phyloP scores from a whole-genome alignment of 163 green algal species.

The Chloroidium sp. region DNA sequence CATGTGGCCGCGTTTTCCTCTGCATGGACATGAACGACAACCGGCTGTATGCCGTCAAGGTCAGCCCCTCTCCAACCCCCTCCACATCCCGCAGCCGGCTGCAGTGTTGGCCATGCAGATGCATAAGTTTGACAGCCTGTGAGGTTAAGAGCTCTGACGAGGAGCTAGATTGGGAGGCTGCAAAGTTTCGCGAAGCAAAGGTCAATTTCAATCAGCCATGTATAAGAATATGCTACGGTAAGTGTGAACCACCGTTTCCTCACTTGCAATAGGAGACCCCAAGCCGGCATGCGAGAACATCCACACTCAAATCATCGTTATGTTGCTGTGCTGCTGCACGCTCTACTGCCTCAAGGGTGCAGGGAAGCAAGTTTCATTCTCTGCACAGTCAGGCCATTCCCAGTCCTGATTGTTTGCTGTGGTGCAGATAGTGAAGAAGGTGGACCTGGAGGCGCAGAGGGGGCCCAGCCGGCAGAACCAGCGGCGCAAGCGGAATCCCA shows the following conservation, averaged over 20 bases:
- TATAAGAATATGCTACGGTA: no score
- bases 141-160: no score
- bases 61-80: constrained; percentile 5
- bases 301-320: no score
- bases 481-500: constrained; percentile 37
- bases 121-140: no score
- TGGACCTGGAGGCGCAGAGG: constrained; percentile 19
- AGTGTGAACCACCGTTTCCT: no score
- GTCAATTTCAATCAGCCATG: no score
- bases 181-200: no score
- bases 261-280: no score
- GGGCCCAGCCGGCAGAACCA: neutral
- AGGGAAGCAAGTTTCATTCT: neutral
- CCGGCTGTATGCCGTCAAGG: constrained; percentile 76
- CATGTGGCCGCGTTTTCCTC: constrained; percentile 72
- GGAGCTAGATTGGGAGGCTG: no score
- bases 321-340: neutral
- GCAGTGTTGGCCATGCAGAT: no score
- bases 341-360: neutral
- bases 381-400: neutral
- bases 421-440: constrained; percentile 42
- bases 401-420: neutral
- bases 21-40: constrained; percentile 68
- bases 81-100: no score
- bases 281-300: no score